Evolutionary conservation across 257 asterid species (phyloP), one percentile per base, ranked within the genome.

Genomic region (Solanum commersonii): DNA sequence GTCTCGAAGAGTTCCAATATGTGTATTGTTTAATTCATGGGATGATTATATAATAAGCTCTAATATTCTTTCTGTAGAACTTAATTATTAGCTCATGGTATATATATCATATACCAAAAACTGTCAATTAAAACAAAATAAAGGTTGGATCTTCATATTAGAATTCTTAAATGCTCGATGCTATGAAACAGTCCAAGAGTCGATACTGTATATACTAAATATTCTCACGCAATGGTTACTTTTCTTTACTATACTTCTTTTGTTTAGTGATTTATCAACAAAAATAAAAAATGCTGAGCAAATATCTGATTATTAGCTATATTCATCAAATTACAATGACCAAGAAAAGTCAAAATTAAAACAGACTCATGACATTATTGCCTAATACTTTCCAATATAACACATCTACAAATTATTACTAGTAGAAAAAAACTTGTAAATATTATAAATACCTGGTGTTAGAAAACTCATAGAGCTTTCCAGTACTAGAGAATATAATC

Each of bases 401-500:
- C 34, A n/a, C 31, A 77, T 78, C 8, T 46, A 46, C 20, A 44
- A 44, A 44, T 42, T 42, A 42, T 42, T 46, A 46, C 63, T 18
- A 25, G 35, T 11, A 83, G 15, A 3, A 23, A 16, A 33, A 9
- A 22, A 72, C 3, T 18, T 67, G 37, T 12, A 59, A 79, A 78
- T n/a, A 14, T 12, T 14, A 38, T n/a, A 14, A 23, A 49, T 91
- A 91, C 93, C 92, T 87, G 73, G 90, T 83, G 89, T 85, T 90
- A 22, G 92, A 72, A 90, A 87, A 89, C 82, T 91, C 93, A 89
- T 89, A 90, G 84, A 90, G 90, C 88, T 91, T 91, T 23, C 89
- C 88, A 16, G 93, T 90, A 87, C 90, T 89, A 15, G 93, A 91
- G 90, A 91, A 91, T 76, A 91, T 88, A 35, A 91, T 46, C 16